phyloP scores from a whole-genome alignment of 2,329 filamentous ascomycete species.

The Knufia petricola region DNA sequence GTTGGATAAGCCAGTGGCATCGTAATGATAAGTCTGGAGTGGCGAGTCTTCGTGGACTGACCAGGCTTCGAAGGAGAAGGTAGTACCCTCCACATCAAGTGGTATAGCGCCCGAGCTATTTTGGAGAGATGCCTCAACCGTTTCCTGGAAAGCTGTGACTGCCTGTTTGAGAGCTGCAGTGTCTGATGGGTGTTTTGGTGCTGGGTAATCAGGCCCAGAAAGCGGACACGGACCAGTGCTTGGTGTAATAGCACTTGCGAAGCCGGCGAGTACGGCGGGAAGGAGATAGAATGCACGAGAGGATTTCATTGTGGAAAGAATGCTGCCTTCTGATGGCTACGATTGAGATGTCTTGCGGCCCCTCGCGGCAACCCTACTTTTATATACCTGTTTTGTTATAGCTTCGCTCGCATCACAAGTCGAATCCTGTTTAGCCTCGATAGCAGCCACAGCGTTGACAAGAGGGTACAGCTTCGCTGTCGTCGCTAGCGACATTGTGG shows the following conservation, averaged over 20 bases:
- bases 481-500: no score
- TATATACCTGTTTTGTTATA: no score
- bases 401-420: no score
- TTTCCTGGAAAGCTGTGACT: background rate
- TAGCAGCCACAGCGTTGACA: no score
- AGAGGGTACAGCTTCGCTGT: no score
- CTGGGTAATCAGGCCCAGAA: background rate
- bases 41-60: constrained; percentile 28
- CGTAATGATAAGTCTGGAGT: constrained; percentile 25
- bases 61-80: constrained; percentile 34
- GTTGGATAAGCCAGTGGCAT: constrained; percentile 15
- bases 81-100: constrained; percentile 25
- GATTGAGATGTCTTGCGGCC: no score
- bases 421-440: no score
- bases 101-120: background rate
- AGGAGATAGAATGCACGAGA: background rate
- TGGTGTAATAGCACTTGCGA: background rate
- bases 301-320: no score
- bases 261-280: background rate
- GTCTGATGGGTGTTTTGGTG: background rate
- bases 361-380: no score
- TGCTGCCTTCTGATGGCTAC: no score
- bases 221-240: background rate
- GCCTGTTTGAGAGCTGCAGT: background rate
- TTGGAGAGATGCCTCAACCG: background rate